phyloP scores from a whole-genome alignment of 2,329 filamentous ascomycete genomes.

The Fusarium camptoceras region DNA sequence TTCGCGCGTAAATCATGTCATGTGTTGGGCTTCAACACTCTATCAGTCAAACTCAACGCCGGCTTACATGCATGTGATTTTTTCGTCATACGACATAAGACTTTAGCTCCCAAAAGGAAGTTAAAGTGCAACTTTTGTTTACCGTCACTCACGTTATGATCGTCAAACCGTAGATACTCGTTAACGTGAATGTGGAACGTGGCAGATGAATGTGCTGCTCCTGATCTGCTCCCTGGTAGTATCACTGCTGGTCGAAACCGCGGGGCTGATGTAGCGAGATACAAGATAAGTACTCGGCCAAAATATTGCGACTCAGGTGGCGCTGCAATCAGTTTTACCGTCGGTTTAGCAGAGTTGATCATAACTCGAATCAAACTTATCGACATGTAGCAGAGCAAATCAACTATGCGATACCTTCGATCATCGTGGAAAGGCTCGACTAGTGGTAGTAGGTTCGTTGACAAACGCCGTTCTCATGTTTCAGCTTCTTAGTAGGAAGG shows the following conservation, averaged over 20 bases:
- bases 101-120: neutral
- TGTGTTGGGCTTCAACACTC: constrained; percentile 4
- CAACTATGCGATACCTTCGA: neutral
- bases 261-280: neutral
- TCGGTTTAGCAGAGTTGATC: neutral
- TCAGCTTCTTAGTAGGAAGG: constrained; percentile 58
- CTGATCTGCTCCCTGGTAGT: neutral
- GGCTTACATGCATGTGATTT: constrained; percentile 27
- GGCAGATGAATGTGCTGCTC: neutral
- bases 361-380: neutral
- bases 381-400: neutral
- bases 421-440: neutral
- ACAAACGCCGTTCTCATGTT: neutral
- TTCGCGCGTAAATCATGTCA: constrained; percentile 5
- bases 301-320: neutral
- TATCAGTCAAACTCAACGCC: constrained; percentile 33
- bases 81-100: constrained; percentile 20
- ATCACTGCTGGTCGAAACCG: neutral
- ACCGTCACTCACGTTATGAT: neutral
- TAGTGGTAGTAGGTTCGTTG: neutral
- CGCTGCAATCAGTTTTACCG: neutral
- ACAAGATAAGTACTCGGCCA: neutral
- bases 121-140: neutral
- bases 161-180: constrained; percentile 4
- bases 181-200: neutral